These are phyloP conservation scores for Saccharum officinarum DNA, from an alignment of 176 grass and related monocot genomes.

Conservation along the genomic window DNA sequence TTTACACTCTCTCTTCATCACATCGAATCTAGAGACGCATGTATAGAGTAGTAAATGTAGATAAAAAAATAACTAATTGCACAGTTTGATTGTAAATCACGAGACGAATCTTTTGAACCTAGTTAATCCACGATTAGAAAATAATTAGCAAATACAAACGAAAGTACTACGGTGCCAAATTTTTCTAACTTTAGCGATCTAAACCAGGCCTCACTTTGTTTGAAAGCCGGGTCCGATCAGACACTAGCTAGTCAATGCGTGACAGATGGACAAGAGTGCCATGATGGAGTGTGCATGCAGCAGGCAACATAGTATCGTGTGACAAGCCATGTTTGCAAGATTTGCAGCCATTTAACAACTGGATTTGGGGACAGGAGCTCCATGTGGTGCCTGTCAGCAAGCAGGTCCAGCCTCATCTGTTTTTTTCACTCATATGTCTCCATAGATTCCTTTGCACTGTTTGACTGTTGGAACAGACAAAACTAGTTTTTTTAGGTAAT, in stretches of 20 bases:
- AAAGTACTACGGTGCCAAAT: no score
- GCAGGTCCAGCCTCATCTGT: constrained; percentile 19
- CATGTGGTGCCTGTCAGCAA: constrained; percentile 33
- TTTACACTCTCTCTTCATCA: no score
- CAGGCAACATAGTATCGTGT: constrained; percentile 33
- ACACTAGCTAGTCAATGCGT: not conserved
- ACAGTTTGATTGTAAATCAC: no score
- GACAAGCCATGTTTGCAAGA: constrained; percentile 40
- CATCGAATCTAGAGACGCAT: no score
- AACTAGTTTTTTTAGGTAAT: not conserved
- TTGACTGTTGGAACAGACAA: not conserved
- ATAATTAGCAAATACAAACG: no score
- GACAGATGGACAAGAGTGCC: constrained; percentile 26
- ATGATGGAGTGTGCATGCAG: not conserved
- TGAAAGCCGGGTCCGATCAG: constrained; percentile 19
- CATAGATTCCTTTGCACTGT: constrained; percentile 29
- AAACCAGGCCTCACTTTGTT: no score
- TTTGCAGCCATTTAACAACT: constrained; percentile 39
- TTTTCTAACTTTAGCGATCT: no score
- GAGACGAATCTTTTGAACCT: no score
- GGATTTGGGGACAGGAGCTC: constrained; percentile 35
- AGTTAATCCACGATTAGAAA: no score
- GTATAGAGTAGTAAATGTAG: no score
- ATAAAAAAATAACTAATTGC: no score
- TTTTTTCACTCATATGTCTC: not conserved